These are phyloP conservation scores for Nakazawaea populi DNA, from an alignment of 805 yeast species.

Conservation along the genomic window DNA sequence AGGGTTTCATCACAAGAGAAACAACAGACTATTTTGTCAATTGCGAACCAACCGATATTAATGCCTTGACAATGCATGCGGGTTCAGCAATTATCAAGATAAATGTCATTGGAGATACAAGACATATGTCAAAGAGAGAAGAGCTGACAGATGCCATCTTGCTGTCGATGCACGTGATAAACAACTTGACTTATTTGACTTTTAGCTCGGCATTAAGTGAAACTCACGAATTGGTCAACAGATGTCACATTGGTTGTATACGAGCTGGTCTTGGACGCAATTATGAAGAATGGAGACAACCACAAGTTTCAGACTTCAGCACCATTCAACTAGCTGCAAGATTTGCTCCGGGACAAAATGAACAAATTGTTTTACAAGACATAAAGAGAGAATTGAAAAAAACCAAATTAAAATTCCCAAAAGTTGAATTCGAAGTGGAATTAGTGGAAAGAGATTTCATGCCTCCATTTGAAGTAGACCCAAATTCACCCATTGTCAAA, in stretches of 20 bases:
- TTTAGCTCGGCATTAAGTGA: constrained; percentile 19
- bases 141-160: constrained; percentile 26
- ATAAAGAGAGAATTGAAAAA: constrained; percentile 19
- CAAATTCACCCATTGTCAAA: constrained; percentile 16
- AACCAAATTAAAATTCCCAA: constrained; percentile 18
- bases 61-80: constrained; percentile 24
- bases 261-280: constrained; percentile 24
- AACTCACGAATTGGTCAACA: constrained; percentile 20
- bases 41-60: constrained; percentile 26
- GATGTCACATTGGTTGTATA: constrained; percentile 26
- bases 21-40: constrained; percentile 23
- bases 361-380: constrained; percentile 19
- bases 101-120: constrained; percentile 24
- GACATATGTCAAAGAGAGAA: constrained; percentile 26
- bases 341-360: constrained; percentile 25
- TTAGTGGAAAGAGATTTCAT: constrained; percentile 17
- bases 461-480: constrained; percentile 20
- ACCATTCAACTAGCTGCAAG: constrained; percentile 26
- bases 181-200: constrained; percentile 19
- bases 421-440: constrained; percentile 18
- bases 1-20: constrained; percentile 17
- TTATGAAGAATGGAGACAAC: constrained; percentile 25
- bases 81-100: constrained; percentile 23
- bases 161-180: constrained; percentile 24
- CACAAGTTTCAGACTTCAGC: constrained; percentile 25